A percentile compares a stretch with the other conserved stretches of the same genome.
Conservation (phyloP, 75 land plant species). For the Selaginella tamariscina region DNA sequence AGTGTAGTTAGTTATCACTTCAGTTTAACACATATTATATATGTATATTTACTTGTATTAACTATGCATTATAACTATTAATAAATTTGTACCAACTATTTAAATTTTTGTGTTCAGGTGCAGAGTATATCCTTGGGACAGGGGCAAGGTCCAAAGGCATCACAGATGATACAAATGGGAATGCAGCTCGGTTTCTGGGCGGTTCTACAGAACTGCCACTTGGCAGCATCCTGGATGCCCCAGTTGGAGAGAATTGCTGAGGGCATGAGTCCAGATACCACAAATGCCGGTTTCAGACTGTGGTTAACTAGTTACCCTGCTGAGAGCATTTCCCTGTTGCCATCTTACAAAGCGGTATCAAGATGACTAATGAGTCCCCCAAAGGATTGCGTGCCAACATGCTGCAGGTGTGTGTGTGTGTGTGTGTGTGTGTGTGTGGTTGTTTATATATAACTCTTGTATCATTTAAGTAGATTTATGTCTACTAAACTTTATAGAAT, state of each 20-base stretch:
- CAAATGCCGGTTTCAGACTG: constrained; percentile 23
- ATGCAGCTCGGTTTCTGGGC: constrained; percentile 30
- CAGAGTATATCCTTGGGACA: constrained; percentile 33
- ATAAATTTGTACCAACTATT: neutral
- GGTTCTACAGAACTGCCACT: constrained; percentile 33
- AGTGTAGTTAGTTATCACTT: no score
- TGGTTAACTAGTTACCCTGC: constrained; percentile 40
- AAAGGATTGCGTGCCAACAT: constrained; percentile 34
- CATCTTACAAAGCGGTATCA: constrained; percentile 32
- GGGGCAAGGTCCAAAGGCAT: constrained; percentile 41
- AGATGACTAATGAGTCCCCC: constrained; percentile 38
- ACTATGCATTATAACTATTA: no score
- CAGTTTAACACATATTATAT: no score
- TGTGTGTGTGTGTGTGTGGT: neutral
- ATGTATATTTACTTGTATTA: no score
- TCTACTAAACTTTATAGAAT: no score
- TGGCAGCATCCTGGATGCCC: constrained; percentile 40
- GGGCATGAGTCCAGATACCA: constrained; percentile 17
- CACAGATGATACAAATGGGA: constrained; percentile 21
- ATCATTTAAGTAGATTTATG: no score
- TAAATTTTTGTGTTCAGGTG: constrained; percentile 15
- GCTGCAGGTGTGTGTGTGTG: constrained; percentile 20
- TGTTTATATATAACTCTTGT: no score
- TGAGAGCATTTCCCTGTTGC: constrained; percentile 35
- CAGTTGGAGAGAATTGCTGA: constrained; percentile 30